These are phyloP conservation scores for Candida corydali DNA, from an alignment of 805 yeast species.

Conservation along the genomic window DNA sequence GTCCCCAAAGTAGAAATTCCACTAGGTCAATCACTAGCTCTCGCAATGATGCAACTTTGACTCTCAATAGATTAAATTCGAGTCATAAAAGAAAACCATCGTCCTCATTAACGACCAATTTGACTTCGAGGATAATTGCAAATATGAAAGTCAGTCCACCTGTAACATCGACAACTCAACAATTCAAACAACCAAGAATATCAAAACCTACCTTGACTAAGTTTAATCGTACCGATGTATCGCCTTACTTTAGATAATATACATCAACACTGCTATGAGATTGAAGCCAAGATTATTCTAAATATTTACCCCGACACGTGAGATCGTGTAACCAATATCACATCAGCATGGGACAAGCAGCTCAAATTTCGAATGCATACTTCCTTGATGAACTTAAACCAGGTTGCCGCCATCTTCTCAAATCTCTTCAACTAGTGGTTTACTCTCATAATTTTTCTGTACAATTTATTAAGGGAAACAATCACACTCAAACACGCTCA, in stretches of 20 bases:
- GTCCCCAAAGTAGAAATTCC: neutral
- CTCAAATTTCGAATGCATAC: too few species aligned
- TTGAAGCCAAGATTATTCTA: too few species aligned
- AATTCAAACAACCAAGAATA: neutral
- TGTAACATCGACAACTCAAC: neutral
- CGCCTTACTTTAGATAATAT: slow-evolving; percentile 8
- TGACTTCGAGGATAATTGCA: slow-evolving; percentile 10
- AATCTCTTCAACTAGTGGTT: too few species aligned
- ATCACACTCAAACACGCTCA: too few species aligned
- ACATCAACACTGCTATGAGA: neutral
- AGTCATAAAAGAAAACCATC: neutral
- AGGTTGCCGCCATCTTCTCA: too few species aligned
- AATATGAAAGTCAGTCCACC: slow-evolving; percentile 9
- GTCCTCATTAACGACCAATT: slow-evolving; percentile 5
- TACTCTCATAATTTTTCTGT: too few species aligned
- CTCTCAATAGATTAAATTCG: neutral
- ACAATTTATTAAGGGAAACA: too few species aligned
- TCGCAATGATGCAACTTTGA: neutral
- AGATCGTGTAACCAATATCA: too few species aligned
- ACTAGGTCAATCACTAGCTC: neutral
- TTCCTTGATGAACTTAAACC: too few species aligned
- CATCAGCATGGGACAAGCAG: too few species aligned
- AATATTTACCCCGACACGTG: too few species aligned
- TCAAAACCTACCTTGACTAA: slow-evolving; percentile 1
- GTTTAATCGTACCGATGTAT: slow-evolving; percentile 3